Evolutionary conservation across 768 basidiomycete genomes (phyloP), one percentile per base, ranked within the genome.

Genomic region (Crucibulum laeve): DNA sequence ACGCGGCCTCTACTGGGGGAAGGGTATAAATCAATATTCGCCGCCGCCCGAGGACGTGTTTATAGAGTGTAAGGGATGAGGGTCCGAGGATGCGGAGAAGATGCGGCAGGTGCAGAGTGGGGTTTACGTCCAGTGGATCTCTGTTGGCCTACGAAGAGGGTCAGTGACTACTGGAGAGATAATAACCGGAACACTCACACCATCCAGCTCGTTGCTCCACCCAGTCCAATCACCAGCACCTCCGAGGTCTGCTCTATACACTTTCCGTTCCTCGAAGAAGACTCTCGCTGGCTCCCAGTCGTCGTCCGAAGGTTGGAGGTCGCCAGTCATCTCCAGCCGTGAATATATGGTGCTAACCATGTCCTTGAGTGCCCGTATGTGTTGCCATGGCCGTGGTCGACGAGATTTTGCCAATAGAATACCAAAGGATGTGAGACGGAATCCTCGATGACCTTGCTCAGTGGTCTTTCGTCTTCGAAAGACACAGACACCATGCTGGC

Each of bases 1-100:
- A 90, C 0, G 89, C 86, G 0, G 80, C 77, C 56, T 91, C 86
- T 10, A 91, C 86, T 0, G 88, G 85, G 0, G 88, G 87, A 1
- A 80, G 66, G 0, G 89, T 87, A 56, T 87, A 87, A 25, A 92
- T 82, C 26, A 92, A 66, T n/a, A 91, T 77, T 13, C 90, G 71
- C 41, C 73, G 78, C 4, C 89, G 75, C 0, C 82, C 82, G 4
- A 91, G 70, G 13, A 88, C 76, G 52, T 90, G 79, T 54, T 90
- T 90, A 65, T 87, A 88, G 2, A 91, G 61, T 0, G 87, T 91
- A 25, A 91, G 63, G 0, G 79, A 77, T 1, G 87, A 87, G 0
- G 88, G 87, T 0, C 90, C 90, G 19, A 92, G 69, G 41, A 90
- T 80, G 22, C 82, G 80, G 22, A 91, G 63, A 17, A 91, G 65